Conservation (phyloP, 2,329 filamentous ascomycete species). For the Aspergillus cejpii region DNA sequence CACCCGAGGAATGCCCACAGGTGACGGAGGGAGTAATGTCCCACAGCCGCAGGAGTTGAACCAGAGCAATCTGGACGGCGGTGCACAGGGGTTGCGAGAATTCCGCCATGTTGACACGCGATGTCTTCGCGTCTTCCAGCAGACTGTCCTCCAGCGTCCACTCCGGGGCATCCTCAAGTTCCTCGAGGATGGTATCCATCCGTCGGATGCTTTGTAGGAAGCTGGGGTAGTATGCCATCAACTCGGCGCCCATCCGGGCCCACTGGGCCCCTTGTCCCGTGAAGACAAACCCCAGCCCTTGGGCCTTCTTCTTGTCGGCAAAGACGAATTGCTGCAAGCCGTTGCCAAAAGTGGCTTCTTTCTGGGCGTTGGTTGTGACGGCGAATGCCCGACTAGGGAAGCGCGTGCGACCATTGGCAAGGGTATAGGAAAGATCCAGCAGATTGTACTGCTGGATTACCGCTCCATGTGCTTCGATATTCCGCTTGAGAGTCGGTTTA, state of each 20-base stretch:
- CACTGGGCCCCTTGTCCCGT: slow-evolving; percentile 36
- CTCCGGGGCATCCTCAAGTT: neutral
- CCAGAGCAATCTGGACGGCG: slow-evolving; percentile 28
- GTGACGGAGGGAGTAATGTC: slow-evolving; percentile 15
- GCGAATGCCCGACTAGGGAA: neutral
- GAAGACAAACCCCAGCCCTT: slow-evolving; percentile 22
- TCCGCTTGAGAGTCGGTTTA: neutral
- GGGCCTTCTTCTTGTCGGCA: neutral
- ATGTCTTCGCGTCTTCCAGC: neutral
- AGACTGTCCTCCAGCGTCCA: slow-evolving; percentile 9
- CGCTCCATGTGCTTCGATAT: neutral
- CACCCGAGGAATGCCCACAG: slow-evolving; percentile 28
- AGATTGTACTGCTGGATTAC: neutral
- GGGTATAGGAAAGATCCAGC: slow-evolving; percentile 8
- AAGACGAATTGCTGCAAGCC: neutral
- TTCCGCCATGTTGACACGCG: slow-evolving; percentile 13
- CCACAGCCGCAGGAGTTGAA: slow-evolving; percentile 18
- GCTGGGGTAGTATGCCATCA: slow-evolving; percentile 12
- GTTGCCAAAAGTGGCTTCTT: neutral
- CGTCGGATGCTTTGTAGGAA: slow-evolving; percentile 8
- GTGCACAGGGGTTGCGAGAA: slow-evolving; percentile 25
- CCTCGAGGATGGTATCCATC: slow-evolving; percentile 1
- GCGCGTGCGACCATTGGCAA: slow-evolving; percentile 4
- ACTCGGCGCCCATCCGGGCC: slow-evolving; percentile 23
- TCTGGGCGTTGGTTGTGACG: neutral